Base-by-base conservation (phyloP, 352 stramenopile genomes). In the Pythium dissotocum region DNA sequence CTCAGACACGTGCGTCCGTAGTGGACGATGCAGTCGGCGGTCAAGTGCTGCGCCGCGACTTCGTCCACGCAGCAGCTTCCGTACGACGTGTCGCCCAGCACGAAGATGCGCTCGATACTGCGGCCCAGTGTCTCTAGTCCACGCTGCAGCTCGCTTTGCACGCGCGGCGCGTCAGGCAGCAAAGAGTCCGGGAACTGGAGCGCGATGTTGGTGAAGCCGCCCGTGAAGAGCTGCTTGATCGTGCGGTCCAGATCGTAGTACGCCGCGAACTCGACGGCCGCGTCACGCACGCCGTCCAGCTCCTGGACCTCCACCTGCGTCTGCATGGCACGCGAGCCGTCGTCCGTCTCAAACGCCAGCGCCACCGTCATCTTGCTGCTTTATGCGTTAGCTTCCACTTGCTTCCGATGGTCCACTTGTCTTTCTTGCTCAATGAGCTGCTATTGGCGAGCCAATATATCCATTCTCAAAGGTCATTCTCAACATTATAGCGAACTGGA, bases 161-260 rank as follows among this genome's bases (percentile, higher is more conserved):
- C 80, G 35, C 87, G 78, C 8, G 90, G 70, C 28, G 95, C 89
- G 70, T 98, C 93, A 2, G 80, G 69, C 33, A 99, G 73, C 26
- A 98, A 74, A 58, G 95, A 96, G 78, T 98, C 95, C 5, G 97
- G 95, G 76, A 99, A 98, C 81, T 99, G 97, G 35, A 99, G 81
- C 53, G 94, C 97, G 40, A 99, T 83, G 69, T 77, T 83, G 51
- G 68, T 72, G 69, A 78, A 97, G 14, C 73, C 78, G n/a, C 91
- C 77, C 7, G 51, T 32, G 28, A 63, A 71, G 56, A 96, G 82
- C 78, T 88, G 80, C 69, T 66, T 71, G 40, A 83, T 72, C n/a
- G 81, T 94, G 59, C 79, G 79, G 32, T 61, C 60, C 36, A 92
- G 74, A 44, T 90, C 82, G 73, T 90, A 96, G 76, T 84, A 96